Conservation (phyloP, 2,329 filamentous ascomycete species). For the Aspergillus versicolor region DNA sequence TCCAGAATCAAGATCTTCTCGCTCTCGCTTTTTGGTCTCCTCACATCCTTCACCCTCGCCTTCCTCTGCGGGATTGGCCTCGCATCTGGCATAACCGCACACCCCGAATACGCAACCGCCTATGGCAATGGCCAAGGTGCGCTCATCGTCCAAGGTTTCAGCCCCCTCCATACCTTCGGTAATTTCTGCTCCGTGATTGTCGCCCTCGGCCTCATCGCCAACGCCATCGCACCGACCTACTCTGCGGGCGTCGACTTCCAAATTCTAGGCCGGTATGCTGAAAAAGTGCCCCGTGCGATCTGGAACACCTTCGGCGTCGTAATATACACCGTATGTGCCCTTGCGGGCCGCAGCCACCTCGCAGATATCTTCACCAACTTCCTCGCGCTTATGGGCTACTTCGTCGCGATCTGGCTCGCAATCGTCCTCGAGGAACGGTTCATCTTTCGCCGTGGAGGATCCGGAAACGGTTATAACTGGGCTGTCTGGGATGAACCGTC, state of each 20-base stretch:
- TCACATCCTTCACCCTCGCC: constrained; percentile 59
- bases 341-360: constrained; percentile 61
- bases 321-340: constrained; percentile 64
- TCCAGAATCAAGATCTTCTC: constrained; percentile 55
- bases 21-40: constrained; percentile 58
- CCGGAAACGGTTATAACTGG: constrained; percentile 56
- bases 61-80: constrained; percentile 64
- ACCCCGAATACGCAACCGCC: constrained; percentile 56
- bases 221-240: constrained; percentile 66
- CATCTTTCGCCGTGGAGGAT: constrained; percentile 53
- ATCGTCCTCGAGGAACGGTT: constrained; percentile 61
- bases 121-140: constrained; percentile 62
- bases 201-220: constrained; percentile 64
- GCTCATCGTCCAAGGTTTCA: constrained; percentile 63
- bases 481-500: constrained; percentile 58
- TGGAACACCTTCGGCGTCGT: constrained; percentile 65
- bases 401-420: constrained; percentile 64
- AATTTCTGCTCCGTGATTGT: constrained; percentile 66
- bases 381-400: constrained; percentile 69
- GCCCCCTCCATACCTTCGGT: constrained; percentile 60
- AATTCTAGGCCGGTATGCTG: constrained; percentile 60
- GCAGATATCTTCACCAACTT: constrained; percentile 68
- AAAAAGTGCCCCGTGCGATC: constrained; percentile 59
- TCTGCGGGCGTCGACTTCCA: constrained; percentile 67
- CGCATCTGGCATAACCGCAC: constrained; percentile 55